phyloP scores from a whole-genome alignment of 441 rosid species.

The Eruca vesicaria region DNA sequence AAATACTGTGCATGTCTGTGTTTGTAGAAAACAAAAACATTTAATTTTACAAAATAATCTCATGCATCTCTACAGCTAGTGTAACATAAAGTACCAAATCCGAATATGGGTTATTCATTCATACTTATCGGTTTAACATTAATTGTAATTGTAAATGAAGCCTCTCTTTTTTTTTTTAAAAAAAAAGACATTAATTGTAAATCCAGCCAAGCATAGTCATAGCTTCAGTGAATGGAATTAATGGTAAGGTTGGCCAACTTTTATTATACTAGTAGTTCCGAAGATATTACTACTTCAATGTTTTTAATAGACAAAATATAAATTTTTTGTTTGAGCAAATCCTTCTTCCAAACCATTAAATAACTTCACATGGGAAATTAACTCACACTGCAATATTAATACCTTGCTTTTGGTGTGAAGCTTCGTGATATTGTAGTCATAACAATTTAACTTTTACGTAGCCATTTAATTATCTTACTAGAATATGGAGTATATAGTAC shows the following conservation, averaged over 20 bases:
- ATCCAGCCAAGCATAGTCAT: slow-evolving; percentile 31
- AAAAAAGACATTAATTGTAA: slow-evolving; percentile 35
- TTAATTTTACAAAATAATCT: too few species aligned
- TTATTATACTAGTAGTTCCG: slow-evolving; percentile 35
- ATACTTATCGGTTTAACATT: slow-evolving; percentile 29
- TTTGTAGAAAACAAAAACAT: too few species aligned
- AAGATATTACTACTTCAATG: slow-evolving; percentile 30
- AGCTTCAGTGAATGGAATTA: slow-evolving; percentile 29
- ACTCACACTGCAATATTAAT: slow-evolving; percentile 31
- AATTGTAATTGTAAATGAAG: too few species aligned
- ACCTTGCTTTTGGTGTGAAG: slow-evolving; percentile 29
- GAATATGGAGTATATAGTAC: too few species aligned
- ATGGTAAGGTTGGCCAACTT: slow-evolving; percentile 25
- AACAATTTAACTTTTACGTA: slow-evolving; percentile 25
- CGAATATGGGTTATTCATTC: slow-evolving; percentile 2
- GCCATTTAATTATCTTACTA: background rate
- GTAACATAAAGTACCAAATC: background rate
- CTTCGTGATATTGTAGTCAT: slow-evolving; percentile 27
- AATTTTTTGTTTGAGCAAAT: background rate
- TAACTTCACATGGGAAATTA: slow-evolving; percentile 39
- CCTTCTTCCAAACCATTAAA: slow-evolving; percentile 21
- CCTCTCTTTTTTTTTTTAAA: too few species aligned
- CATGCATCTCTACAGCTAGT: background rate
- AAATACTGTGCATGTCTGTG: too few species aligned
- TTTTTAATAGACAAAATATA: background rate